Base-by-base conservation (phyloP, 345 rosid species). In the Balakata baccata region DNA sequence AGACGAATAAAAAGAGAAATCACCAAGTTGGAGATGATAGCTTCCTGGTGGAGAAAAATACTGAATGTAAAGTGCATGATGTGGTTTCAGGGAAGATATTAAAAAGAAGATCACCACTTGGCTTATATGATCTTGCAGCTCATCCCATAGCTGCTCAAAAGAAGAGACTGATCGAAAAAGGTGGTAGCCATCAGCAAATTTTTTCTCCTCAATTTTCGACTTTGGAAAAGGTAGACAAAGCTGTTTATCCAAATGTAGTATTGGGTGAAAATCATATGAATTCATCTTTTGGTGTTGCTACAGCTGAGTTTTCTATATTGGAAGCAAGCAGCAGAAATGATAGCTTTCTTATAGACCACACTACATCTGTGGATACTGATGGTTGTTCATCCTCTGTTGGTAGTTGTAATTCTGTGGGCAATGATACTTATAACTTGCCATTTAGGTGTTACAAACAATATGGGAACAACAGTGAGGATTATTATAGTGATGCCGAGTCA, bases 311-410 rank as follows among this genome's bases (percentile, higher is more conserved):
- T 37, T 66, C 68, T 38, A 13, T 50, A 37, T 45, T 61, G 50
- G 70, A 61, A 45, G 53, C 51, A 23, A 29, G 43, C 54, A 62
- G 77, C 50, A 45, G 39, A 25, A 67, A 20, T 83, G 64, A 66
- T 60, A 51, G 74, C 79, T 63, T 23, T 37, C 52, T n/a, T 41
- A 9, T 53, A 41, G 76, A 45, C 54, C 38, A 56, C 12, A 17
- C 81, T 51, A 16, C 25, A 66, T 69, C 74, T 53, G 58, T 13
- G 1, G 69, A 76, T 74, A 23, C 72, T 47, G 73, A 67, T 57
- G 73, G 81, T 66, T 49, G 75, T 67, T n/a, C 70, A 65, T 84
- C 83, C 22, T 84, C 87, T 37, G 80, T 81, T 71, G 87, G 81
- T 75, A 84, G 87, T 74, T 84, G 78, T 77, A 81, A 69, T 66